A percentile compares a stretch with the other conserved stretches of the same genome.
Evolutionary conservation across 352 stramenopile genomes (phyloP).

Genomic region (Pythium biforme): DNA sequence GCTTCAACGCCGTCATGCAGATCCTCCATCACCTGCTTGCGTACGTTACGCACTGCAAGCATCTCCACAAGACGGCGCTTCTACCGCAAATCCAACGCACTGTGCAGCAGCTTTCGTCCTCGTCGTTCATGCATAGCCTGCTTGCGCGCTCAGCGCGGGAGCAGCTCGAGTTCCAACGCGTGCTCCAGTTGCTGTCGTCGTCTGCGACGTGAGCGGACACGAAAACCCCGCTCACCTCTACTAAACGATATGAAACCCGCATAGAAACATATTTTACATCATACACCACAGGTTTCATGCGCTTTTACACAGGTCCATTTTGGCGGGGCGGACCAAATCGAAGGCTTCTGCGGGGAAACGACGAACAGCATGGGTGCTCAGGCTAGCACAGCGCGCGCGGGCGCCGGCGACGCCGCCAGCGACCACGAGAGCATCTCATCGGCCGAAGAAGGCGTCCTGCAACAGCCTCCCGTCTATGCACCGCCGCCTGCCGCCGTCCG

Average conservation of each 20-base stretch:
- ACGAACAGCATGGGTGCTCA: slow-evolving; percentile 20
- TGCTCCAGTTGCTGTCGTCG: slow-evolving; percentile 15
- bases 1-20: slow-evolving; percentile 60
- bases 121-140: slow-evolving; percentile 63
- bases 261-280: not conserved
- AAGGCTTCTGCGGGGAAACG: too few species aligned
- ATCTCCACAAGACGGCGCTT: slow-evolving; percentile 31
- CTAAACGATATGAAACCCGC: slow-evolving; percentile 3
- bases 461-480: too few species aligned
- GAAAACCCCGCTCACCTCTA: not conserved
- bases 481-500: too few species aligned
- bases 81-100: slow-evolving; percentile 41
- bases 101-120: slow-evolving; percentile 50
- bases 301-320: slow-evolving; percentile 13
- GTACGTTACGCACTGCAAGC: slow-evolving; percentile 47
- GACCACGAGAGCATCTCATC: not conserved
- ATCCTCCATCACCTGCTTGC: slow-evolving; percentile 62
- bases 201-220: slow-evolving; percentile 21
- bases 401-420: slow-evolving; percentile 11
- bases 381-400: slow-evolving; percentile 8
- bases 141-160: slow-evolving; percentile 36
- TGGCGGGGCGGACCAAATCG: slow-evolving; percentile 5
- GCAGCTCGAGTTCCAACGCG: slow-evolving; percentile 21
- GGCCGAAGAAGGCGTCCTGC: too few species aligned
- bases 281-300: not conserved